Evolutionary conservation across 176 grass and related monocot genomes (phyloP).

Genomic region (Oryza meridionalis): DNA sequence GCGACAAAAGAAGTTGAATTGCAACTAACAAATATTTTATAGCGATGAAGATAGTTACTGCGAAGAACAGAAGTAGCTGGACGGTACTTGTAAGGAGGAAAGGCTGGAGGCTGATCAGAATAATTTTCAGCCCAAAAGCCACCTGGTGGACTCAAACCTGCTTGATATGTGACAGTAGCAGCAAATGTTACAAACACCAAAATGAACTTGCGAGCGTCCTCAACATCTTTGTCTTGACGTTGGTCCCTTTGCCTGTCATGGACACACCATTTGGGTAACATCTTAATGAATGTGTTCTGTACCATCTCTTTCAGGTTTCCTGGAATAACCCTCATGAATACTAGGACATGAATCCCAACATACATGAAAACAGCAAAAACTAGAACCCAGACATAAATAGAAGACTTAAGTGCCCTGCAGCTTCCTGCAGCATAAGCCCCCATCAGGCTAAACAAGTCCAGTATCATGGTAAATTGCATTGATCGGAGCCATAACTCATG

Average conservation of each 20-base stretch:
- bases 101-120: neutral
- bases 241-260: neutral
- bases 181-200: slow-evolving; percentile 49
- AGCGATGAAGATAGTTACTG: slow-evolving; percentile 7
- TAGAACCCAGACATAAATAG: slow-evolving; percentile 55
- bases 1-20: slow-evolving; percentile 57
- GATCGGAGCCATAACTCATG: slow-evolving; percentile 34
- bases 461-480: slow-evolving; percentile 54
- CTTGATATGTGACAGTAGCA: slow-evolving; percentile 52
- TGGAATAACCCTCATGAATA: slow-evolving; percentile 34
- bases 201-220: slow-evolving; percentile 52
- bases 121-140: slow-evolving; percentile 53
- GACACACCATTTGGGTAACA: neutral
- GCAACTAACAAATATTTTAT: slow-evolving; percentile 38
- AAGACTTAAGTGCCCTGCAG: slow-evolving; percentile 38
- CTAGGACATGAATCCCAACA: slow-evolving; percentile 43
- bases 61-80: slow-evolving; percentile 48
- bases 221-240: neutral
- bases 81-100: slow-evolving; percentile 3
- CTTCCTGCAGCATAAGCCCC: slow-evolving; percentile 39
- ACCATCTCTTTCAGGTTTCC: neutral
- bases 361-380: slow-evolving; percentile 39
- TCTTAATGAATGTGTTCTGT: too few relatives aligned
- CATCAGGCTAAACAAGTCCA: slow-evolving; percentile 58
- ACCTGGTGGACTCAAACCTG: slow-evolving; percentile 50